Evolutionary conservation across 2,329 filamentous ascomycete genomes (phyloP).

Genomic region (Eutypella sp.): DNA sequence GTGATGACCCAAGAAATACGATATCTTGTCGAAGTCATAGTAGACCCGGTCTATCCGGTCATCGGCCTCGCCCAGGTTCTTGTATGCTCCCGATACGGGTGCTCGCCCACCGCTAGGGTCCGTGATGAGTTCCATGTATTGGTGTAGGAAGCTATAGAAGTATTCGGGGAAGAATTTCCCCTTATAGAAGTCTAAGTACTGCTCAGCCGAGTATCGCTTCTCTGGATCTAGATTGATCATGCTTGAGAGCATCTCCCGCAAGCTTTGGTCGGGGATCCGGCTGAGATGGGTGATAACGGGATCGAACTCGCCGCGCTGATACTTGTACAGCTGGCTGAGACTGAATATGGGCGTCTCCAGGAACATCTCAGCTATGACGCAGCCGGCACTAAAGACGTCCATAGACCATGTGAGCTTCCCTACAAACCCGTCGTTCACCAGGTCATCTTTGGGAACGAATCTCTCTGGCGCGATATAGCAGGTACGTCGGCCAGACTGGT

Average conservation of each 20-base stretch:
- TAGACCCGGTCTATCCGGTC: conserved; percentile 92
- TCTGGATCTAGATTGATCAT: conserved; percentile 96
- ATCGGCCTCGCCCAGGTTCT: conserved; percentile 81
- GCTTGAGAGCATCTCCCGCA: conserved; percentile 83
- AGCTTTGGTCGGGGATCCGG: conserved; percentile 81
- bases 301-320: conserved; percentile 87
- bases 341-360: conserved; percentile 95
- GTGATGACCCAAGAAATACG: conserved; percentile 81
- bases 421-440: not conserved
- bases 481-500: conserved; percentile 82
- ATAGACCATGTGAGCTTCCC: conserved; percentile 77
- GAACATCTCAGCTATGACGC: conserved; percentile 94
- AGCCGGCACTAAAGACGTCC: conserved; percentile 97
- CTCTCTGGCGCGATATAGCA: conserved; percentile 95
- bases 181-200: conserved; percentile 90
- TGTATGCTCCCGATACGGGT: conserved; percentile 60
- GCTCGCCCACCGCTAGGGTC: conserved; percentile 79
- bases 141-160: conserved; percentile 95
- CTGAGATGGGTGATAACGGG: conserved; percentile 74
- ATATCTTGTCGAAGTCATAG: conserved; percentile 95
- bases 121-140: conserved; percentile 95
- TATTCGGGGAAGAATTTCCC: conserved; percentile 91
- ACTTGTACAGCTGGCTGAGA: conserved; percentile 93
- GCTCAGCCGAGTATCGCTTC: conserved; percentile 85
- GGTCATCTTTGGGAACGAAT: conserved; percentile 69